phyloP scores from a whole-genome alignment of 2,329 filamentous ascomycete genomes.

The Aspergillus vadensis region DNA sequence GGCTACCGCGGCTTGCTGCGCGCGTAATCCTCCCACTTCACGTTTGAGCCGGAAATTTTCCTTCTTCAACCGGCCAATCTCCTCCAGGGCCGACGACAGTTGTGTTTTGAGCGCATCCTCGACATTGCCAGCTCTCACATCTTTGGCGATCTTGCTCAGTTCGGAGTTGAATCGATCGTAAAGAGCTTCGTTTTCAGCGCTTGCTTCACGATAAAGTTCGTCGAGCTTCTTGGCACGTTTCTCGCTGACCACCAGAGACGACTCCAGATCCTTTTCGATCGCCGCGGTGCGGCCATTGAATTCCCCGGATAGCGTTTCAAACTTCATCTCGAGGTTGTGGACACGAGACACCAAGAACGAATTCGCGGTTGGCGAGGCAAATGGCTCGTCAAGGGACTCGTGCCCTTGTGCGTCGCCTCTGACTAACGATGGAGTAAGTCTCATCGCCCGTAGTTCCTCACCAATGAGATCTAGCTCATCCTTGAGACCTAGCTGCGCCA shows the following conservation, averaged over 20 bases:
- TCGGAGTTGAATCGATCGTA: constrained; percentile 94
- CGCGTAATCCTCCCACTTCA: constrained; percentile 72
- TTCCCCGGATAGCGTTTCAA: constrained; percentile 63
- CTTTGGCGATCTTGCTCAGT: constrained; percentile 77
- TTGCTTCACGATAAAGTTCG: constrained; percentile 83
- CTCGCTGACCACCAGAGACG: constrained; percentile 71
- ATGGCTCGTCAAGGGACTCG: constrained; percentile 18
- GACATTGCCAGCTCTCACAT: constrained; percentile 73
- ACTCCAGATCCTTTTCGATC: constrained; percentile 71
- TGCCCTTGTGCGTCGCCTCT: constrained; percentile 37
- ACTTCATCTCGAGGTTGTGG: constrained; percentile 65
- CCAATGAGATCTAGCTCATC: constrained; percentile 78
- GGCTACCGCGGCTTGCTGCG: constrained; percentile 45
- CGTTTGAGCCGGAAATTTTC: constrained; percentile 83
- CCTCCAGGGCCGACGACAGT: constrained; percentile 74
- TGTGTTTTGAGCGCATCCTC: constrained; percentile 74
- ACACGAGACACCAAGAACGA: constrained; percentile 54
- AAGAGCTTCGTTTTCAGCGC: constrained; percentile 87
- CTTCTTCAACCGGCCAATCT: constrained; percentile 74
- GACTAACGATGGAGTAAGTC: constrained; percentile 36
- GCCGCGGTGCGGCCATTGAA: constrained; percentile 62
- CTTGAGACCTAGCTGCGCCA: constrained; percentile 69
- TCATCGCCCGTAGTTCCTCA: constrained; percentile 68
- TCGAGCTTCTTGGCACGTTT: constrained; percentile 79
- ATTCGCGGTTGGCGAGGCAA: constrained; percentile 21